Conservation (phyloP, 306 rosid species). For the Corylus avellana region DNA sequence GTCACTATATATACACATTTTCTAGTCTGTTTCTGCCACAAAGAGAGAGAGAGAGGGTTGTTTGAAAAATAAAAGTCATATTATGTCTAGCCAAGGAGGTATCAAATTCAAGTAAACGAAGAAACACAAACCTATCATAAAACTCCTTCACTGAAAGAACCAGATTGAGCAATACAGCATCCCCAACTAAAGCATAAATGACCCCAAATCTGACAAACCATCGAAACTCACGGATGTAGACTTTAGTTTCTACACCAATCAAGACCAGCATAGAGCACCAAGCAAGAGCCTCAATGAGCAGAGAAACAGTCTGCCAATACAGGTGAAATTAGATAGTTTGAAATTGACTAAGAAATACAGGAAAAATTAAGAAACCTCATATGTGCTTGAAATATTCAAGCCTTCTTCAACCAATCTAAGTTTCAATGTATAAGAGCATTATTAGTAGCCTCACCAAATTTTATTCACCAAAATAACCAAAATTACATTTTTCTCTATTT, state of each 20-base stretch:
- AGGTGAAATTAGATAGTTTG: constrained; percentile 6
- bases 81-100: constrained; percentile 23
- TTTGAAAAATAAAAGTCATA: neutral
- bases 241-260: constrained; percentile 69
- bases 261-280: constrained; percentile 88
- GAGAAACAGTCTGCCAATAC: constrained; percentile 59
- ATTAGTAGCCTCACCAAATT: no score
- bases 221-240: constrained; percentile 73
- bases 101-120: constrained; percentile 17
- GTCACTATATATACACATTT: neutral
- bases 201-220: constrained; percentile 90
- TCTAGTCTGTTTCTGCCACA: neutral
- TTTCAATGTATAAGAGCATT: neutral
- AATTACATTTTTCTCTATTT: no score
- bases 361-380: constrained; percentile 13
- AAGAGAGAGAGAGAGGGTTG: neutral
- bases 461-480: no score
- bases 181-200: constrained; percentile 70
- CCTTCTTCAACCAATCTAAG: neutral
- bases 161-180: constrained; percentile 76
- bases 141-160: constrained; percentile 62
- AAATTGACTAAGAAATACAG: neutral
- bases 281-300: constrained; percentile 62
- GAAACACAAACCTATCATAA: constrained; percentile 61
- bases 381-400: neutral